A percentile compares a stretch with the other conserved stretches of the same genome.
Conservation (phyloP, 352 stramenopile species). For the Thalassiosira livingstoniorum region DNA sequence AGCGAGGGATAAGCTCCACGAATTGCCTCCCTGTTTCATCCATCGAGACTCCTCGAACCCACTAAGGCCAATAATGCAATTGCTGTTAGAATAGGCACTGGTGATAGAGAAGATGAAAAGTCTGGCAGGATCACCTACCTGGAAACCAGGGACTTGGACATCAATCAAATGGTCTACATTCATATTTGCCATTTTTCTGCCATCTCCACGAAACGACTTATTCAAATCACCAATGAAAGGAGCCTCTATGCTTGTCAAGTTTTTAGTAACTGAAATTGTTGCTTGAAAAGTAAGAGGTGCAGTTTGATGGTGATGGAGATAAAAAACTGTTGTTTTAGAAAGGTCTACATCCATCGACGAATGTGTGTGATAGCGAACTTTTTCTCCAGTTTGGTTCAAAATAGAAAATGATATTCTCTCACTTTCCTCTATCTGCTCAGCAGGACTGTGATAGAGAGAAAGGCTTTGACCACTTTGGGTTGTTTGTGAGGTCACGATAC, state of each 20-base stretch:
- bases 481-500: too few relatives aligned
- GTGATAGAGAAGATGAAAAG: too few relatives aligned
- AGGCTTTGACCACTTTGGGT: conserved; percentile 58
- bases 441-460: conserved; percentile 77
- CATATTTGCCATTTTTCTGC: conserved; percentile 38
- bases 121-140: too few relatives aligned
- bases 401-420: conserved; percentile 88
- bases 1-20: conserved; percentile 73
- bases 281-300: conserved; percentile 85
- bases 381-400: conserved; percentile 87
- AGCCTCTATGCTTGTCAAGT: conserved; percentile 86
- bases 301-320: conserved; percentile 81
- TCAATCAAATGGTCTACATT: conserved; percentile 76
- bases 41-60: conserved; percentile 80
- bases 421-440: conserved; percentile 65
- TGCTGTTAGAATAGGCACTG: too few relatives aligned
- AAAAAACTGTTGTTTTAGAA: conserved; percentile 74
- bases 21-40: conserved; percentile 85
- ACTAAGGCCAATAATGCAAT: conserved; percentile 46
- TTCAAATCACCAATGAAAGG: conserved; percentile 85
- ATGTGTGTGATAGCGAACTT: conserved; percentile 80
- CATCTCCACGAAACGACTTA: conserved; percentile 30
- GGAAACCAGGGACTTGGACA: conserved; percentile 85
- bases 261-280: conserved; percentile 86
- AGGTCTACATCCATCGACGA: conserved; percentile 54